These are phyloP conservation scores for Seiridium unicorne DNA, from an alignment of 2,329 filamentous ascomycete genomes.

Conservation along the genomic window DNA sequence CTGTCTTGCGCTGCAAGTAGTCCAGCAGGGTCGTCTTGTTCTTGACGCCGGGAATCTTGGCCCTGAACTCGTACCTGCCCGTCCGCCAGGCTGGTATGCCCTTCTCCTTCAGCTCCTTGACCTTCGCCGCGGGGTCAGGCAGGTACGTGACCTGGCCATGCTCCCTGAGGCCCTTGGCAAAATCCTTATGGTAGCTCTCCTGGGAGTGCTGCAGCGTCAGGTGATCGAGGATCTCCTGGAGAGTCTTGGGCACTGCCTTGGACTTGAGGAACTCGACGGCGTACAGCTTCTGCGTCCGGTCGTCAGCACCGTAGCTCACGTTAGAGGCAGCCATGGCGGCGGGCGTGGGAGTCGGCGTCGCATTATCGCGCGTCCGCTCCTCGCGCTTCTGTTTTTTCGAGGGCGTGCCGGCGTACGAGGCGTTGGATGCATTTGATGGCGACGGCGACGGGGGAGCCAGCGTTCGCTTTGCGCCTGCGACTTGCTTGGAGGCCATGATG, in stretches of 20 bases:
- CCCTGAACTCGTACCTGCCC: slow-evolving; percentile 80
- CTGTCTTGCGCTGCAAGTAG: slow-evolving; percentile 78
- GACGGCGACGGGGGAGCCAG: slow-evolving; percentile 63
- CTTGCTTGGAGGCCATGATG: background rate
- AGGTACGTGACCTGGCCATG: slow-evolving; percentile 60
- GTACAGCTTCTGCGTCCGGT: slow-evolving; percentile 85
- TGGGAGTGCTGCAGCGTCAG: slow-evolving; percentile 67
- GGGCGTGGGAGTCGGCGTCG: slow-evolving; percentile 25
- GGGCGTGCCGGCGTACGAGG: slow-evolving; percentile 59
- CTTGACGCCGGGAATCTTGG: slow-evolving; percentile 76
- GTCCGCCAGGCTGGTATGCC: slow-evolving; percentile 62
- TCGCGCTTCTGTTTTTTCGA: slow-evolving; percentile 63
- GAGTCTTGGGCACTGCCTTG: slow-evolving; percentile 65
- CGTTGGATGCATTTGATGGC: slow-evolving; percentile 47
- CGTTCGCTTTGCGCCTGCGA: slow-evolving; percentile 39
- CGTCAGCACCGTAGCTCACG: slow-evolving; percentile 73
- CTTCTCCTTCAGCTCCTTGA: slow-evolving; percentile 53
- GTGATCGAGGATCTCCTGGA: slow-evolving; percentile 77
- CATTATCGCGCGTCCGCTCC: slow-evolving; percentile 14
- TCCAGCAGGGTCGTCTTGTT: slow-evolving; percentile 74
- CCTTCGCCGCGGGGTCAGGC: slow-evolving; percentile 58
- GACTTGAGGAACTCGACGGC: slow-evolving; percentile 80
- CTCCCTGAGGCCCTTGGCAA: slow-evolving; percentile 67
- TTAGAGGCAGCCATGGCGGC: slow-evolving; percentile 45
- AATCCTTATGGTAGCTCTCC: slow-evolving; percentile 59